phyloP scores from a whole-genome alignment of 768 basidiomycete species.

The Glaciozyma martinii region DNA sequence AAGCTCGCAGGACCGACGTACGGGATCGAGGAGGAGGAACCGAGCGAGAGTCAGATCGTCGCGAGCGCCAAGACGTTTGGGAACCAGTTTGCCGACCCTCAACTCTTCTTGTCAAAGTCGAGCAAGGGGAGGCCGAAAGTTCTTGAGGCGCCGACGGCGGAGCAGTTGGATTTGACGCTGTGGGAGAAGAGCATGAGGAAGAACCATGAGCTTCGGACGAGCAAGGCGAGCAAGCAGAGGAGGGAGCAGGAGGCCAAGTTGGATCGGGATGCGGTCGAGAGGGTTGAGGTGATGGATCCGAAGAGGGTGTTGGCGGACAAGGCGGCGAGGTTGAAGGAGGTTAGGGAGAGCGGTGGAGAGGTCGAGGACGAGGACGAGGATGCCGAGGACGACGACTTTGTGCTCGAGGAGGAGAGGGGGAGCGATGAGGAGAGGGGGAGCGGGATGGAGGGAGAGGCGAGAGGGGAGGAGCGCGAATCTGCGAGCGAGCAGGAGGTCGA shows the following conservation, averaged over 20 bases:
- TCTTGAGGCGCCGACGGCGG: neutral
- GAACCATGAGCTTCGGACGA: neutral
- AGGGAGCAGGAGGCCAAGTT: neutral
- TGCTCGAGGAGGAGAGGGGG: neutral
- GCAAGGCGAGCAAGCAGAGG: slow-evolving; percentile 5
- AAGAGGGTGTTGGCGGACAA: too few species aligned
- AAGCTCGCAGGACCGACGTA: neutral
- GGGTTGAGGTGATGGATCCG: slow-evolving; percentile 9
- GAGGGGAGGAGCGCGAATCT: neutral
- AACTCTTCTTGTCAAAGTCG: neutral
- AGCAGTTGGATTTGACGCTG: neutral
- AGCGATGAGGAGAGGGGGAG: slow-evolving; percentile 11
- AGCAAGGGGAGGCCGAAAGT: too few species aligned
- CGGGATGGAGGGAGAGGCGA: neutral
- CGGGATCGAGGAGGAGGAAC: neutral
- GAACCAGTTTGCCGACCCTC: slow-evolving; percentile 2
- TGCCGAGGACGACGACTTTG: too few species aligned
- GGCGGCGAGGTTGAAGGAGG: too few species aligned
- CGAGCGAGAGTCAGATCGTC: slow-evolving; percentile 21
- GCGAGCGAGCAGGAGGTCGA: slow-evolving; percentile 8
- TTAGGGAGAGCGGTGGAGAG: too few species aligned
- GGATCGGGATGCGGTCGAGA: neutral
- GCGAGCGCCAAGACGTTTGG: slow-evolving; percentile 13
- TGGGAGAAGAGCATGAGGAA: neutral
- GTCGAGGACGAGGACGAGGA: too few species aligned